Evolutionary conservation across 345 rosid genomes (phyloP), one percentile per base, ranked within the genome.

Genomic region (Adansonia digitata): DNA sequence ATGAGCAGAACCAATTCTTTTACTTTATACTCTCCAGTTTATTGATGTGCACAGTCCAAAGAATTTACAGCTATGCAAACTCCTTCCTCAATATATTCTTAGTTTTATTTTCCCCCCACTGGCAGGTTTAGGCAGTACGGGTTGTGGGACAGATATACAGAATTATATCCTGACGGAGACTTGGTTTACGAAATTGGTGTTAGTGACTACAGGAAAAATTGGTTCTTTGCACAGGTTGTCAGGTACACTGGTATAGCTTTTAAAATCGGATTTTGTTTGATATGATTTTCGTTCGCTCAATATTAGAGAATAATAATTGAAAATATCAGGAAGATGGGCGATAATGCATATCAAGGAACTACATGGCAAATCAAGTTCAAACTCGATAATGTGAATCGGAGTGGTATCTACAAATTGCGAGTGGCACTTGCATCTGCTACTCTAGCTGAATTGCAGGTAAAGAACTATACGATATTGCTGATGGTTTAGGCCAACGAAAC

Each of bases 81-180:
- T 72, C 63, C 37, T 52, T 71, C 60, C 45, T 18, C 62, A 55
- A 39, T 37, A 8, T 39, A 13, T 42, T 72, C 35, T 72, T 34
- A 48, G 43, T 40, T 74, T 14, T 67, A 46, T 64, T 49, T 62
- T 37, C 22, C 22, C 22, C 37, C n/a, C 55, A n/a, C 56, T 31
- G 31, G 68, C 90, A 92, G 98, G 84, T 93, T 87, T 80, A 88
- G 97, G 90, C 99, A 93, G 79, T 95, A 95, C 59, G 99, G 99
- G 27, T 80, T 95, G 79, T 95, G 99, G 99, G 85, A 83, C 53
- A 88, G 96, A 78, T 93, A 95, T 73, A 72, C 91, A 31, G 97
- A 93, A 39, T 51, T 92, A 69, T 95, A 91, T 83, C 99, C 99
- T 13, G 80, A 82, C 46, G 82, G 80, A 37, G 98, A 95, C 83